Base-by-base conservation (phyloP, 768 basidiomycete genomes). In the Tricholoma hemisulphureum region DNA sequence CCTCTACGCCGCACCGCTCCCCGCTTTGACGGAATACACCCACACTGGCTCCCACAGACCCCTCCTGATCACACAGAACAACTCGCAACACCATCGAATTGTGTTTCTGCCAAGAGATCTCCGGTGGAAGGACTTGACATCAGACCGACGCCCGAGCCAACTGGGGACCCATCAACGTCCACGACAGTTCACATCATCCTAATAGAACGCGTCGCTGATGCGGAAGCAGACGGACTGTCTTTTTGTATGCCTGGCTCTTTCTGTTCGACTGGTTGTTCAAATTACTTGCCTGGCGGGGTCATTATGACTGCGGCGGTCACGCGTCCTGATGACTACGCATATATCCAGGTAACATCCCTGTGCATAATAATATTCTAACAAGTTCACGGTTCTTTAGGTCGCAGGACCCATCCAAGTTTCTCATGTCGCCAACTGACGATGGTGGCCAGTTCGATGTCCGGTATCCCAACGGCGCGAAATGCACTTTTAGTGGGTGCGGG, bases 391-490 rank as follows among this genome's bases (percentile, higher is more conserved):
- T 52, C 3, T 28, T 23, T 31, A 67, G 66, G 53, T 67, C 14
- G 65, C 66, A 16, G 64, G 66, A 68, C 39, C 41, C 58, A 16
- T 55, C 55, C 13, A 60, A 58, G 49, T 66, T 58, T 16, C 53
- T 52, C 32, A 51, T 68, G 18, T 56, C 62, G 32, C 55, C 61
- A 16, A 31, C 45, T 18, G 80, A 83, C 39, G 69, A 71, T 4
- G 81, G 81, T 6, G 81, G 81, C 9, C 81, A 83, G 61, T 75
- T 80, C 57, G 81, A 82, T 50, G 70, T 76, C 41, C 75, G 81
- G 21, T 82, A 75, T 62, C 81, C 80, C 1, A 76, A 82, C 51
- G 81, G 81, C n/a, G 81, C 81, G 20, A 77, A 80, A 50, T 82
- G 81, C 66, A 72, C 73, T 3, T 82, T 77, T 57, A 81, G 81